Evolutionary conservation across 345 rosid genomes (phyloP), one percentile per base, ranked within the genome.

Genomic region (Bruguiera sexangula): DNA sequence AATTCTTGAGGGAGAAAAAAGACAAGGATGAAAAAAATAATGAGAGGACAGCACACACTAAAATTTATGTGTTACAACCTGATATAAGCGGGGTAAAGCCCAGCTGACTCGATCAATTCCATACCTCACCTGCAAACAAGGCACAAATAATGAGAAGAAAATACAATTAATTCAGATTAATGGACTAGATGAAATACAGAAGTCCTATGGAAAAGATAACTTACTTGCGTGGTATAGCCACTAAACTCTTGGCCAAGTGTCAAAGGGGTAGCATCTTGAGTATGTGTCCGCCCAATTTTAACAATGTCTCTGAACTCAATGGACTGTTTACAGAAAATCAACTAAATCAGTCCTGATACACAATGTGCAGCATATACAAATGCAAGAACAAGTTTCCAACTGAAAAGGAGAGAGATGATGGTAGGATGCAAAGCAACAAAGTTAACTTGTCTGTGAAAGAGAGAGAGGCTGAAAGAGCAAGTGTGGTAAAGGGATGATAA

Each of bases 181-280:
- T 37, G 29, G 26, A 36, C 29, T 24, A 62, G 51, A 43, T 5
- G 27, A n/a, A 31, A 50, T 1, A 66, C 31, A 27, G n/a, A 61
- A 5, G 43, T 1, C n/a, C 16, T 4, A 62, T 46, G 66, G 48
- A 46, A 67, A 70, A 65, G 62, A 9, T 36, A 73, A 39, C 78
- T 81, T 76, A 95, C 99, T 73, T 95, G 99, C 22, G 94, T 95
- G 63, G 88, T 79, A 80, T 95, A 95, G 84, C 98, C 98, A 84
- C 98, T 86, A 77, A 92, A 95, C 82, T 90, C 97, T 84, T 95
- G 99, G 62, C 97, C 99, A 32, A 92, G 85, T 21, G 97, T 95
- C 88, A 95, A 86, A 72, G 96, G 99, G 72, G 99, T 95, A 30
- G 98, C 96, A 82, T 95, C 99, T 81, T 92, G 99, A 78, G 98